Evolutionary conservation across 768 basidiomycete species (phyloP).

Genomic region (Rhodotorula babjevae): DNA sequence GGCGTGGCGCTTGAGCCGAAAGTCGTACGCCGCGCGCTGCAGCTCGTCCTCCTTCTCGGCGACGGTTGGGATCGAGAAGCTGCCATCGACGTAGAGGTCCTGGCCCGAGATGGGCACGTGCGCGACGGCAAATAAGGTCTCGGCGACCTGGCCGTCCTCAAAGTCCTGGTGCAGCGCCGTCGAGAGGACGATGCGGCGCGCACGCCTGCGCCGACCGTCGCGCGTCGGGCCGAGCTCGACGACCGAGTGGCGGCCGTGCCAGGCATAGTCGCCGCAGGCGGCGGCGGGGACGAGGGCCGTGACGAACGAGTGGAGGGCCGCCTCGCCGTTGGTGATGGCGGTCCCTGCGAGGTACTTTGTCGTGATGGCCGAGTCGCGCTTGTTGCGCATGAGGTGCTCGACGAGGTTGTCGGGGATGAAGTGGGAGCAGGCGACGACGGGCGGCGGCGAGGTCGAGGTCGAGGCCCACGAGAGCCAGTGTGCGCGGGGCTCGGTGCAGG

Average conservation of each 20-base stretch:
- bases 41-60: constrained; percentile 9
- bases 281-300: constrained; percentile 22
- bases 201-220: constrained; percentile 7
- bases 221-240: not conserved
- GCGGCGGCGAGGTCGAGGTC: not conserved
- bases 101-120: not conserved
- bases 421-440: constrained; percentile 22
- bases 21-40: constrained; percentile 12
- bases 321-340: constrained; percentile 38
- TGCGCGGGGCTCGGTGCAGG: not conserved
- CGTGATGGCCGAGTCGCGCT: constrained; percentile 34
- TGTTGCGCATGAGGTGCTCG: constrained; percentile 37
- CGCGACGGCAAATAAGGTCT: constrained; percentile 8
- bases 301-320: constrained; percentile 34
- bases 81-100: not conserved
- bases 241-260: not conserved
- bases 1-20: not conserved
- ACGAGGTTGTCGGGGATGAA: constrained; percentile 26
- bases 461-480: not conserved
- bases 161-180: constrained; percentile 37
- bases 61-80: not conserved
- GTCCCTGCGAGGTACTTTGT: constrained; percentile 27
- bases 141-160: constrained; percentile 31
- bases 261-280: constrained; percentile 37
- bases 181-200: constrained; percentile 16